Evolutionary conservation across 768 basidiomycete species (phyloP), one percentile per base, ranked within the genome.

Genomic region (Cubamyces lactineus): DNA sequence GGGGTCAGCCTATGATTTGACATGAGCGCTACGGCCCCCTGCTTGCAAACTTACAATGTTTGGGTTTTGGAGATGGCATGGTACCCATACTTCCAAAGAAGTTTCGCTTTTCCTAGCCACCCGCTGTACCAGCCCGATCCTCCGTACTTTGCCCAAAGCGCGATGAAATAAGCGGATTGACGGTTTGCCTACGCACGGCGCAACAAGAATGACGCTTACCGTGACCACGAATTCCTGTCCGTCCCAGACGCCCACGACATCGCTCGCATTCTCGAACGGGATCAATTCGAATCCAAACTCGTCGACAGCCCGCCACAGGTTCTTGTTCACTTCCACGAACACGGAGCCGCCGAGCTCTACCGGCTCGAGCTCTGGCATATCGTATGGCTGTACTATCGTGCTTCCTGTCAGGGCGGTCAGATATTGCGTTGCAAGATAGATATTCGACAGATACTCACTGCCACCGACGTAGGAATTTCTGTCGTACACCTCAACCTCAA

Each of bases 401-500:
- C 87, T 91, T 47, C 94, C 93, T 96, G 69, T 19, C n/a, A 15
- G 59, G 55, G 23, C 41, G 38, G 48, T 34, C 6, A 7, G 34
- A 6, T 1, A 5, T 19, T 21, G 45, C 45, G 8, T 6, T 21
- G 12, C 45, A 19, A 46, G 11, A 23, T 21, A 23, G 23, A 46
- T 46, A 19, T 3, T 23, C 9, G 5, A 46, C 9, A 16, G 46
- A 48, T 52, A 87, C 93, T 80, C 73, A 96, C 94, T 81, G 66
- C 94, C 94, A 54, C 94, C 94, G 59, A 96, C 79, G 69, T 92
- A 91, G 30, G 78, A 76, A 50, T 80, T 81, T 65, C 82, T 82
- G 65, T 98, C 95, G 72, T 90, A 96, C 3, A 97, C 83, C 69
- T 96, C 93, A 13, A 97, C 80, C 54, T 91, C 86, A 3, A 92